phyloP scores from a whole-genome alignment of 495 filamentous ascomycete genomes.

The Penicillium cataractarum region DNA sequence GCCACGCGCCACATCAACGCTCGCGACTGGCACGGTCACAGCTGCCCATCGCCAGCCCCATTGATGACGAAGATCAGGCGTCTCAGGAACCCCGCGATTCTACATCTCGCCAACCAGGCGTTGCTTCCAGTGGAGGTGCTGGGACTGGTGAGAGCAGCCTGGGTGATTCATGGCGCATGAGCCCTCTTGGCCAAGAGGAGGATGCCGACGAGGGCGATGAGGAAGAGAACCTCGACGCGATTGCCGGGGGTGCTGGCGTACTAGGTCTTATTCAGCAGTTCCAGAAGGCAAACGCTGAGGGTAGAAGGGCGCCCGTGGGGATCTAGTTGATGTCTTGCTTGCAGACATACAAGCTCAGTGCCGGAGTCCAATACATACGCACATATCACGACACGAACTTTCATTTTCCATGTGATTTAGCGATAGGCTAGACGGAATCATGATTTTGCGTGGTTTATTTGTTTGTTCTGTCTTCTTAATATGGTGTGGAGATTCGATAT shows the following conservation, averaged over 20 bases:
- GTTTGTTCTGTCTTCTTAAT: neutral
- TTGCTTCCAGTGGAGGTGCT: conserved; percentile 45
- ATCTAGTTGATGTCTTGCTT: conserved; percentile 27
- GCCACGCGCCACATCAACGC: conserved; percentile 53
- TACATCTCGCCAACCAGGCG: conserved; percentile 28
- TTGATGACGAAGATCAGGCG: conserved; percentile 47
- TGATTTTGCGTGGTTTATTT: neutral
- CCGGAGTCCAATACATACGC: neutral
- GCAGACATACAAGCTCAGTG: neutral
- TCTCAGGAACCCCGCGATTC: conserved; percentile 30
- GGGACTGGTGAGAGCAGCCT: conserved; percentile 60
- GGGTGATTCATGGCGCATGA: conserved; percentile 67
- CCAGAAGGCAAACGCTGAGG: conserved; percentile 78
- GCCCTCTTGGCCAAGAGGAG: conserved; percentile 50
- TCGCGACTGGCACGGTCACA: conserved; percentile 49
- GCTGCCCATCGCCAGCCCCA: conserved; percentile 36
- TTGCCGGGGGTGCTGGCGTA: conserved; percentile 60
- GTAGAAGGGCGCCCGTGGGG: conserved; percentile 47
- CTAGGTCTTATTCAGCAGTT: conserved; percentile 89
- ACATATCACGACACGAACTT: conserved; percentile 4
- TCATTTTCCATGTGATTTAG: neutral
- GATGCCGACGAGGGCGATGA: conserved; percentile 52
- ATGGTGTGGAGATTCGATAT: neutral
- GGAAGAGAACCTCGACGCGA: conserved; percentile 53
- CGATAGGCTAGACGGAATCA: neutral